A percentile compares a stretch with the other conserved stretches of the same genome.
Conservation (phyloP, 2,329 filamentous ascomycete genomes). For the Purpureocillium lavendulum region DNA sequence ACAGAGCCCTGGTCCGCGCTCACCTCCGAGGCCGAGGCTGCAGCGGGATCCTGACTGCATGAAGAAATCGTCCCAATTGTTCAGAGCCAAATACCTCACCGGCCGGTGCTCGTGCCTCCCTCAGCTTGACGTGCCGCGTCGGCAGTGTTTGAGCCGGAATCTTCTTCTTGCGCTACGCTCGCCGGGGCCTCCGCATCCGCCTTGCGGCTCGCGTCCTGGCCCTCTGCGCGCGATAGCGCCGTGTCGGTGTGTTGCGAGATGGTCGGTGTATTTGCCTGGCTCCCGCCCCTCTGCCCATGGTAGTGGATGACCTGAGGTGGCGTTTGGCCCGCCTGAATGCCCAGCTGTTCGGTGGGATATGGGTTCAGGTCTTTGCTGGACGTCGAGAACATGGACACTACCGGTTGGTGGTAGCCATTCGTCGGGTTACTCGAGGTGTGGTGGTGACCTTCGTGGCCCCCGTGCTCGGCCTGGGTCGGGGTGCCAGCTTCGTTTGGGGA, state of each 20-base stretch:
- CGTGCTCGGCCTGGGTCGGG: constrained; percentile 53
- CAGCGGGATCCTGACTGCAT: no score
- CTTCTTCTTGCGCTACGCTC: no score
- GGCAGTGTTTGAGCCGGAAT: constrained; percentile 10
- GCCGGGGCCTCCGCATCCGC: constrained; percentile 27
- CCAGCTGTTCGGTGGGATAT: constrained; percentile 57
- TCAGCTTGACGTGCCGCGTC: constrained; percentile 2
- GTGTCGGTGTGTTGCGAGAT: constrained; percentile 42
- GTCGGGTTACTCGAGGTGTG: constrained; percentile 35
- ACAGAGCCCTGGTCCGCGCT: no score
- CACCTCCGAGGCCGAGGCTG: no score
- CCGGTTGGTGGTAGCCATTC: constrained; percentile 60
- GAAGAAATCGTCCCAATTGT: neutral
- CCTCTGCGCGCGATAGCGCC: constrained; percentile 36
- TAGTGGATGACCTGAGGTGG: constrained; percentile 61
- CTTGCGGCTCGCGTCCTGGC: constrained; percentile 35
- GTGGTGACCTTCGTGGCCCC: constrained; percentile 34
- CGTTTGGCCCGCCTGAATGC: constrained; percentile 52
- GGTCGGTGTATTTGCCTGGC: constrained; percentile 57
- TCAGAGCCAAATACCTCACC: neutral
- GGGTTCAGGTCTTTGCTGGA: constrained; percentile 62
- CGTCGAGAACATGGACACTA: constrained; percentile 62
- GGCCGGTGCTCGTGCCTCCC: neutral
- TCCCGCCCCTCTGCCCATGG: constrained; percentile 58
- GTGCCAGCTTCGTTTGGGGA: constrained; percentile 50